phyloP scores from a whole-genome alignment of 2,329 filamentous ascomycete genomes.

The Arthroderma uncinatum region DNA sequence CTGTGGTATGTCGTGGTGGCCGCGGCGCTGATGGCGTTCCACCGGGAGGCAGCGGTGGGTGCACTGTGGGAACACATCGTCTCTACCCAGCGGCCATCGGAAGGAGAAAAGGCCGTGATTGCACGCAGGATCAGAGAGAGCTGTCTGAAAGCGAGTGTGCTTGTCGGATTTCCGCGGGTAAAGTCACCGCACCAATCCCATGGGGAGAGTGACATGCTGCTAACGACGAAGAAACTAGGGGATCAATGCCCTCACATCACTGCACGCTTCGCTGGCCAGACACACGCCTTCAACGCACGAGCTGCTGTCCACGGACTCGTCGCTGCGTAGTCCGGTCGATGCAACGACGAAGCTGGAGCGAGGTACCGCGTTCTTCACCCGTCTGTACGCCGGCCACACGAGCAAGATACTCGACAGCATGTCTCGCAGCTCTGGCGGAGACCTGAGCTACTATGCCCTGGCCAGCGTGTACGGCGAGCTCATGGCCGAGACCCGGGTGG shows the following conservation, averaged over 20 bases:
- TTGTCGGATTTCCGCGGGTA: constrained; percentile 23
- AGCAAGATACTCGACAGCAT: constrained; percentile 19
- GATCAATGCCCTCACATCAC: constrained; percentile 20
- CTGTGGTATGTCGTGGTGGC: constrained; percentile 21
- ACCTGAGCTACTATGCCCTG: constrained; percentile 21
- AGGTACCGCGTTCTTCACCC: constrained; percentile 20
- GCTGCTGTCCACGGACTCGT: constrained; percentile 14
- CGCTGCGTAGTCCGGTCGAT: constrained; percentile 15
- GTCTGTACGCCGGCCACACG: constrained; percentile 22
- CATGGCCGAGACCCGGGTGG: constrained; percentile 19
- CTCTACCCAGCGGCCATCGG: not conserved
- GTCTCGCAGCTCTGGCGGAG: constrained; percentile 19
- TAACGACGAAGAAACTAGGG: constrained; percentile 9
- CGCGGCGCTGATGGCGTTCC: constrained; percentile 19
- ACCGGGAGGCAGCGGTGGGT: constrained; percentile 20
- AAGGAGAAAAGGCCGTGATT: constrained; percentile 12
- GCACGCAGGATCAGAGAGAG: constrained; percentile 20
- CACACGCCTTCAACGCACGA: constrained; percentile 13
- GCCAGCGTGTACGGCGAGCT: constrained; percentile 23
- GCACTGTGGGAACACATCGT: constrained; percentile 20
- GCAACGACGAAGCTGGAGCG: constrained; percentile 17
- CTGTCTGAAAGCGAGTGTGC: constrained; percentile 21
- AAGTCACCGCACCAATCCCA: constrained; percentile 6
- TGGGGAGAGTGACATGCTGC: not conserved
- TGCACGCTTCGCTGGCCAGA: constrained; percentile 17